Percentiles rank a stretch among this genome's conserved stretches.
phyloP scores from a whole-genome alignment of 768 basidiomycete species.

The Chalciporus chontae region DNA sequence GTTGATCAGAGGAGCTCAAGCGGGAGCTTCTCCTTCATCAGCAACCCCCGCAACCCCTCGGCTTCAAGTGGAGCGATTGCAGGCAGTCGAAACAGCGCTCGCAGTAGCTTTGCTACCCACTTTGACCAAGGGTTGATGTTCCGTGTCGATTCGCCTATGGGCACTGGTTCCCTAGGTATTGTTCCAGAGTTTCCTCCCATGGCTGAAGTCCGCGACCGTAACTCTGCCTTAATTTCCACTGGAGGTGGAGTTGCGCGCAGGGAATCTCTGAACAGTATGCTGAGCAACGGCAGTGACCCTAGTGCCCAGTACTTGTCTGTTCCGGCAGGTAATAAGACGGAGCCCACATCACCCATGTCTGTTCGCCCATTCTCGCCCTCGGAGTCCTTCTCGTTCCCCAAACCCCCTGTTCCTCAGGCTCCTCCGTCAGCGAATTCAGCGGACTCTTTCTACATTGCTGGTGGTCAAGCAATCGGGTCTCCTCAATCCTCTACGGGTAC shows the following conservation, averaged over 20 bases:
- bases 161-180: slow-evolving; percentile 3
- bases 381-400: slow-evolving; percentile 68
- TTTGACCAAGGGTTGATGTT: slow-evolving; percentile 41
- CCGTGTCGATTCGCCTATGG: slow-evolving; percentile 18
- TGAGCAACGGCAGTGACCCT: slow-evolving; percentile 34
- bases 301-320: slow-evolving; percentile 41
- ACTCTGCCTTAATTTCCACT: slow-evolving; percentile 20
- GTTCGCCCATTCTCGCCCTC: slow-evolving; percentile 65
- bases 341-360: slow-evolving; percentile 49
- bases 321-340: slow-evolving; percentile 14
- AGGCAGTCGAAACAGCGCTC: slow-evolving; percentile 31
- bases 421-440: not conserved
- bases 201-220: slow-evolving; percentile 49
- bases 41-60: slow-evolving; percentile 8
- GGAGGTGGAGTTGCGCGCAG: slow-evolving; percentile 25
- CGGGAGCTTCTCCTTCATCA: slow-evolving; percentile 6
- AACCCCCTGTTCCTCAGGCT: slow-evolving; percentile 41
- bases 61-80: slow-evolving; percentile 13
- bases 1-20: slow-evolving; percentile 22
- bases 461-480: not conserved
- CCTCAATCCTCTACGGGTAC: slow-evolving; percentile 15
- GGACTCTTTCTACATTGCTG: not conserved
- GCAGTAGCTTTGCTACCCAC: slow-evolving; percentile 68
- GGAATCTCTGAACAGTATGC: slow-evolving; percentile 40
- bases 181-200: slow-evolving; percentile 48